A percentile compares a stretch with the other conserved stretches of the same genome.
phyloP scores from a whole-genome alignment of 345 rosid species.

The Anastatica hierochuntica region DNA sequence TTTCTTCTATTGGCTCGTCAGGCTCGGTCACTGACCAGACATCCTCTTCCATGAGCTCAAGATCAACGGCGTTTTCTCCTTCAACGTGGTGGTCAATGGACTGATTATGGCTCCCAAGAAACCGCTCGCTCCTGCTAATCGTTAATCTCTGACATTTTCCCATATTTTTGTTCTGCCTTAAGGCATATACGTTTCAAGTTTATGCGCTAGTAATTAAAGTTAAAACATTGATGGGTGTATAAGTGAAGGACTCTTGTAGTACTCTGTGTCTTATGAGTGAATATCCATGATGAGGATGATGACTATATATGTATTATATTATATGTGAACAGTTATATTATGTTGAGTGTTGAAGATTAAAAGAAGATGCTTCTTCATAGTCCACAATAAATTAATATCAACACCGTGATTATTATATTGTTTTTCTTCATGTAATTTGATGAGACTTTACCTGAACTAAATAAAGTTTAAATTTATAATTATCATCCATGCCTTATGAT shows the following conservation, averaged over 20 bases:
- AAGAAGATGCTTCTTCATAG: no score
- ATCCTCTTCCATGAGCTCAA: conserved; percentile 69
- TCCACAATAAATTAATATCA: background rate
- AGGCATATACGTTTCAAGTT: background rate
- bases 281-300: background rate
- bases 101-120: conserved; percentile 25
- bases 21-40: conserved; percentile 54
- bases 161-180: conserved; percentile 9
- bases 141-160: conserved; percentile 50
- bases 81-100: conserved; percentile 10
- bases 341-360: no score
- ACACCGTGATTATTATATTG: no score
- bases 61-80: conserved; percentile 1
- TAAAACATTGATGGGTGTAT: background rate
- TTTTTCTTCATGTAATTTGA: no score
- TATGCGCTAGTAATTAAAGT: background rate
- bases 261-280: background rate
- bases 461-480: no score
- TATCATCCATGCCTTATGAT: no score
- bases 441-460: no score
- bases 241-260: background rate
- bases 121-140: conserved; percentile 52
- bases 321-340: no score
- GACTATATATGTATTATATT: background rate
- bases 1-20: conserved; percentile 9